Percentiles rank a stretch among this genome's conserved stretches.
These are phyloP conservation scores for Elsinoe australis DNA, from an alignment of 2,329 filamentous ascomycete genomes.

Conservation along the genomic window DNA sequence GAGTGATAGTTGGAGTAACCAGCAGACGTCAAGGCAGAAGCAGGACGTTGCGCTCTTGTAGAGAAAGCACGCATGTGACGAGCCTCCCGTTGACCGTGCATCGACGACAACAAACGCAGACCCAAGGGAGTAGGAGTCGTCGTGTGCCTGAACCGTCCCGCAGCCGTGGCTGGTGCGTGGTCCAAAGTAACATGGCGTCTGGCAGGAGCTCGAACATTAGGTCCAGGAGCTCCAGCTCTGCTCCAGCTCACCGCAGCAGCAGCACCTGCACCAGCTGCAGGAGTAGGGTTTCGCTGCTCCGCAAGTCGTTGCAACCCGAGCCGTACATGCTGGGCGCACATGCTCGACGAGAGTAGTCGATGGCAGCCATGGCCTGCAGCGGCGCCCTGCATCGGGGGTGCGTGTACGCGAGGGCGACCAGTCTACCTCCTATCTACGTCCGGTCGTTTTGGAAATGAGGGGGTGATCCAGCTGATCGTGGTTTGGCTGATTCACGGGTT, in stretches of 20 bases:
- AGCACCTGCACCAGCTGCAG: neutral
- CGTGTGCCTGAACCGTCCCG: conserved; percentile 13
- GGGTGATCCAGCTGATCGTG: neutral
- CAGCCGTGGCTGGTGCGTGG: conserved; percentile 8
- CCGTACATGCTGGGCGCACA: conserved; percentile 9
- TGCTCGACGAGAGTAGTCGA: neutral
- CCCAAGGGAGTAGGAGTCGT: neutral
- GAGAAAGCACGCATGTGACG: conserved; percentile 11
- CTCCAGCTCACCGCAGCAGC: no score
- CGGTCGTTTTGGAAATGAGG: conserved; percentile 9
- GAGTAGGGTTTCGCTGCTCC: neutral
- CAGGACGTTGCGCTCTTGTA: conserved; percentile 5
- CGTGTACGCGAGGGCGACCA: conserved; percentile 1
- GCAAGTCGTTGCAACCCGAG: conserved; percentile 11
- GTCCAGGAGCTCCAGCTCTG: neutral
- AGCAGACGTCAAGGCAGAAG: neutral
- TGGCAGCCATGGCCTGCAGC: conserved; percentile 5
- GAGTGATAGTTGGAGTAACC: no score
- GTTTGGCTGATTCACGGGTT: neutral
- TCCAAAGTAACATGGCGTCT: no score
- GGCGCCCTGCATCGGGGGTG: conserved; percentile 10
- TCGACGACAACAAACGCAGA: conserved; percentile 12
- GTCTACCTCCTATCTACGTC: conserved; percentile 12
- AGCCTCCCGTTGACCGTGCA: conserved; percentile 6
- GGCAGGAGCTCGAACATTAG: neutral